Conservation (phyloP, 805 yeast genomes). For the Saccharomycopsis babjevae region DNA sequence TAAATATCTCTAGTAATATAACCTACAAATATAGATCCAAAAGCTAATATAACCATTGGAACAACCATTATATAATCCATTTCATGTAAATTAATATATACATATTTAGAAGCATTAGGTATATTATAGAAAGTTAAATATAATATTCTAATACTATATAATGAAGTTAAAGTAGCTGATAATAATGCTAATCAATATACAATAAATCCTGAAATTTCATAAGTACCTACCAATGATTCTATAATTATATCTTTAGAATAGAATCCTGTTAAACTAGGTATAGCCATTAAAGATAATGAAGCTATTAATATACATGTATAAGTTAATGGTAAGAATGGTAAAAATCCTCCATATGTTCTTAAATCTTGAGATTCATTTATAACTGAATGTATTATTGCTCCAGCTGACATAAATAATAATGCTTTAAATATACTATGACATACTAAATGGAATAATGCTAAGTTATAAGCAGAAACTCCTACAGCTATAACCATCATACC, state of each 20-base stretch:
- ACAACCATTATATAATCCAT: conserved; percentile 15
- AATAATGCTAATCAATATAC: conserved; percentile 20
- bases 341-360: conserved; percentile 20
- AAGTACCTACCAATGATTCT: conserved; percentile 20
- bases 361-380: conserved; percentile 21
- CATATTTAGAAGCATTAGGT: conserved; percentile 16
- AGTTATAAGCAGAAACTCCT: conserved; percentile 19
- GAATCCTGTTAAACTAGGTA: conserved; percentile 21
- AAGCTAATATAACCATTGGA: conserved; percentile 21
- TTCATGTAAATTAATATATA: conserved; percentile 20
- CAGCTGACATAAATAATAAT: conserved; percentile 20
- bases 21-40: conserved; percentile 21
- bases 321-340: conserved; percentile 20
- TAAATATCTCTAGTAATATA: conserved; percentile 22
- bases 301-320: conserved; percentile 21
- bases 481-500: conserved; percentile 19
- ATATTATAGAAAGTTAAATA: conserved; percentile 20
- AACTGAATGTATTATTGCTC: conserved; percentile 20
- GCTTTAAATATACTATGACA: conserved; percentile 21
- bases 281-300: conserved; percentile 22
- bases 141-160: conserved; percentile 21
- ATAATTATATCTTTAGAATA: conserved; percentile 22
- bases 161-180: conserved; percentile 22
- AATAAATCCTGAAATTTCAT: conserved; percentile 20
- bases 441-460: conserved; percentile 19